Percentiles rank a stretch among this genome's conserved stretches.
These are phyloP conservation scores for Priceomyces melissophilus DNA, from an alignment of 805 yeast genomes.

Conservation along the genomic window DNA sequence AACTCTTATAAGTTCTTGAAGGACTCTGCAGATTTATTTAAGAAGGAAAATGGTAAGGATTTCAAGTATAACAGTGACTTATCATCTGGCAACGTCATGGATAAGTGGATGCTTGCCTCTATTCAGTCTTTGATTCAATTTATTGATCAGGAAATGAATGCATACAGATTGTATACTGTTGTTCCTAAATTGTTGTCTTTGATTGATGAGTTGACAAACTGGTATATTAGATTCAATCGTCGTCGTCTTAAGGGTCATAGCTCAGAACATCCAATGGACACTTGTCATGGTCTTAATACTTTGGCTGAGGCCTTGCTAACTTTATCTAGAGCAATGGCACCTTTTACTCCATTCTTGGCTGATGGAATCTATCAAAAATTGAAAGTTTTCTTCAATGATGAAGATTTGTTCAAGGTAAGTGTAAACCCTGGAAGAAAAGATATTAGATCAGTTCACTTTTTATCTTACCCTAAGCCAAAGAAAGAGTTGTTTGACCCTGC, in stretches of 20 bases:
- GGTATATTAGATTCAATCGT: slow-evolving; percentile 98
- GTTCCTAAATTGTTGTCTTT: slow-evolving; percentile 87
- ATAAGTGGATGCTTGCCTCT: slow-evolving; percentile 95
- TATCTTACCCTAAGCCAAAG: slow-evolving; percentile 83
- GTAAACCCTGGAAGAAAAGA: slow-evolving; percentile 50
- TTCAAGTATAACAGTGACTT: slow-evolving; percentile 68
- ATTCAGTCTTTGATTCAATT: slow-evolving; percentile 83
- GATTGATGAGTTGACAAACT: slow-evolving; percentile 93
- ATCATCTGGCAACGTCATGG: slow-evolving; percentile 86
- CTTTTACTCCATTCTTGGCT: slow-evolving; percentile 94
- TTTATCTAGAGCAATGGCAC: slow-evolving; percentile 95
- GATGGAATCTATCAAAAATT: slow-evolving; percentile 84
- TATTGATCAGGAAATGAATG: slow-evolving; percentile 86
- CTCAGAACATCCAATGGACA: slow-evolving; percentile 79
- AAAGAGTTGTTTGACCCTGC: slow-evolving; percentile 75
- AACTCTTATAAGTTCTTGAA: slow-evolving; percentile 95
- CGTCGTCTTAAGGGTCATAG: slow-evolving; percentile 87
- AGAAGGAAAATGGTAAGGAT: slow-evolving; percentile 67
- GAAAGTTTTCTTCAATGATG: slow-evolving; percentile 57
- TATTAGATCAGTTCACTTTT: slow-evolving; percentile 85
- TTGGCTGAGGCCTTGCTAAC: slow-evolving; percentile 86
- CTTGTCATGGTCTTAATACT: slow-evolving; percentile 83
- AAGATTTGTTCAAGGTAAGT: slow-evolving; percentile 43
- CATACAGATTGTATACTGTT: slow-evolving; percentile 90
- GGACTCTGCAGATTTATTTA: slow-evolving; percentile 82